A percentile compares a stretch with the other conserved stretches of the same genome.
Conservation (phyloP, 495 filamentous ascomycete genomes). For the Trichoderma gamsii region DNA sequence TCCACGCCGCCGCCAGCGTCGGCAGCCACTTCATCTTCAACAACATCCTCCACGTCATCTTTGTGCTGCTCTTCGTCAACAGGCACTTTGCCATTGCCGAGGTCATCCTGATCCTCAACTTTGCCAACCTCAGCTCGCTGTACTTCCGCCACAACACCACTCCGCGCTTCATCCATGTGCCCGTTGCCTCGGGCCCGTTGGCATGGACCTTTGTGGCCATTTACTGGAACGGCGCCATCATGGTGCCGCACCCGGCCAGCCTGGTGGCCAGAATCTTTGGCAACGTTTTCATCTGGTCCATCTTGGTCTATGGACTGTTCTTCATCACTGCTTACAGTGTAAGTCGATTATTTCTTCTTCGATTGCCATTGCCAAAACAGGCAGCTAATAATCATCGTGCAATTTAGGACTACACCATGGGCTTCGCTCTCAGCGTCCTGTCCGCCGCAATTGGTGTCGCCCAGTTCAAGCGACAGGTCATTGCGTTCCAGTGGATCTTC, state of each 20-base stretch:
- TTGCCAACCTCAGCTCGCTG: slow-evolving; percentile 65
- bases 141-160: slow-evolving; percentile 72
- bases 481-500: slow-evolving; percentile 87
- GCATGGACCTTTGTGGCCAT: slow-evolving; percentile 79
- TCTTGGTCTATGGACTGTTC: slow-evolving; percentile 64
- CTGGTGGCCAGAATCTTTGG: slow-evolving; percentile 68
- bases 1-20: slow-evolving; percentile 66
- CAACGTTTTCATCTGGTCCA: slow-evolving; percentile 80
- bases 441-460: slow-evolving; percentile 67
- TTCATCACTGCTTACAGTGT: slow-evolving; percentile 62
- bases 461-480: slow-evolving; percentile 62
- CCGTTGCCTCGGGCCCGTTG: slow-evolving; percentile 68
- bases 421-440: slow-evolving; percentile 68
- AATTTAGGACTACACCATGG: slow-evolving; percentile 72
- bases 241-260: slow-evolving; percentile 49
- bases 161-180: slow-evolving; percentile 64
- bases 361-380: not conserved
- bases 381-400: slow-evolving; percentile 9
- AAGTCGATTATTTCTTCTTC: slow-evolving; percentile 13
- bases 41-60: slow-evolving; percentile 73
- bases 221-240: slow-evolving; percentile 82
- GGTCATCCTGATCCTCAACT: slow-evolving; percentile 69
- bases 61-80: slow-evolving; percentile 76
- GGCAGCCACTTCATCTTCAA: slow-evolving; percentile 79
- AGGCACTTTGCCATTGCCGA: slow-evolving; percentile 66